Conservation (phyloP, 768 basidiomycete species). For the Termitomyces sp. region DNA sequence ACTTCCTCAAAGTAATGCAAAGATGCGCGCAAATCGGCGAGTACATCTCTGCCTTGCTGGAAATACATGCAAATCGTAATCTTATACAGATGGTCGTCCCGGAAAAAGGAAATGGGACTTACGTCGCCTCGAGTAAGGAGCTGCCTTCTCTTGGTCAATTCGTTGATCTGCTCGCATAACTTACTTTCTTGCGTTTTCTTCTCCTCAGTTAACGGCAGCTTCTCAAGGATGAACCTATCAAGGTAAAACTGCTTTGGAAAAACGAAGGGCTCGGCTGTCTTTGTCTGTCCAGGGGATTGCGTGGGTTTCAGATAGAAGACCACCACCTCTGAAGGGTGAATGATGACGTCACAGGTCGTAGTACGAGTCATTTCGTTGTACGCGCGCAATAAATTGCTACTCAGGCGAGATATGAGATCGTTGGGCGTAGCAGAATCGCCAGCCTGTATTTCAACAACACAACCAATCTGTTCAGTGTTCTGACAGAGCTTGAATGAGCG, state of each 20-base stretch:
- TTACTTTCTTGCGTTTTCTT: conserved; percentile 30
- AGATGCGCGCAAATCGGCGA: conserved; percentile 54
- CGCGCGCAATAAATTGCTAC: conserved; percentile 32
- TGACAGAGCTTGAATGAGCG: conserved; percentile 14
- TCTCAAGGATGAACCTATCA: conserved; percentile 64
- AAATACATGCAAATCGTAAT: neutral
- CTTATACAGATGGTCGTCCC: neutral
- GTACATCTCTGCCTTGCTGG: conserved; percentile 52
- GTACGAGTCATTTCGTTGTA: conserved; percentile 19
- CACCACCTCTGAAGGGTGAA: conserved; percentile 57
- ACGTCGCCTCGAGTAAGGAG: conserved; percentile 53
- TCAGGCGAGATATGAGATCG: conserved; percentile 56
- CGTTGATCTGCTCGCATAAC: conserved; percentile 42
- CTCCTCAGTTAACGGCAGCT: conserved; percentile 37
- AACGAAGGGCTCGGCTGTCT: conserved; percentile 36
- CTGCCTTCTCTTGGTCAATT: conserved; percentile 38
- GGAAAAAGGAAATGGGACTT: conserved; percentile 15
- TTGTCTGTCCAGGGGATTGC: conserved; percentile 13
- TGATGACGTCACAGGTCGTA: conserved; percentile 50
- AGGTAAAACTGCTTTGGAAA: conserved; percentile 67
- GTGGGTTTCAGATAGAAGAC: conserved; percentile 40
- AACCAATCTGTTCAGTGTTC: conserved; percentile 26
- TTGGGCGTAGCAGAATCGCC: conserved; percentile 35
- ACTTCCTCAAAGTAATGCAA: conserved; percentile 71
- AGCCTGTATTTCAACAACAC: conserved; percentile 48